Conservation (phyloP, 805 yeast genomes). For the Metschnikowia santaceciliae region DNA sequence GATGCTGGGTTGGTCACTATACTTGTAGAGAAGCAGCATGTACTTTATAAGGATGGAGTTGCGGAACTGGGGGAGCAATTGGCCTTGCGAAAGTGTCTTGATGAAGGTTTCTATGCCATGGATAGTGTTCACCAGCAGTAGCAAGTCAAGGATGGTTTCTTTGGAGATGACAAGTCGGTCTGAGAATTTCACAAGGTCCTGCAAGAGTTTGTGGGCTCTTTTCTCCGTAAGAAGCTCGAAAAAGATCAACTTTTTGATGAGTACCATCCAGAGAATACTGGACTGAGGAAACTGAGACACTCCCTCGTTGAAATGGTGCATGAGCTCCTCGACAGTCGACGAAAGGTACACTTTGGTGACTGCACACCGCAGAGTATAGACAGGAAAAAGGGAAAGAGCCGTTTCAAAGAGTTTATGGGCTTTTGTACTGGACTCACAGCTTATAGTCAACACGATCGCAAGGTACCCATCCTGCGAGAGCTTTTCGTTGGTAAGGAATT, state of each 20-base stretch:
- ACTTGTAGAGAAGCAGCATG: constrained; percentile 18
- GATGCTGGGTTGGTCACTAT: constrained; percentile 12
- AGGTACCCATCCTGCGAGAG: constrained; percentile 31
- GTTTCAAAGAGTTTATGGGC: constrained; percentile 25
- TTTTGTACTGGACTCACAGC: constrained; percentile 21
- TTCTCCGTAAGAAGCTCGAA: constrained; percentile 30
- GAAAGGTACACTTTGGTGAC: constrained; percentile 26
- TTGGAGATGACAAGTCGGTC: constrained; percentile 27
- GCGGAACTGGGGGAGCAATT: constrained; percentile 14
- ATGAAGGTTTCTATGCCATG: constrained; percentile 22
- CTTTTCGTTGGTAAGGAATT: constrained; percentile 16
- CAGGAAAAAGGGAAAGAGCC: constrained; percentile 24
- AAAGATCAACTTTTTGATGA: constrained; percentile 28
- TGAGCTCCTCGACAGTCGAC: constrained; percentile 32
- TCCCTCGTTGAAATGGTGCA: constrained; percentile 32
- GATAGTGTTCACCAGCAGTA: constrained; percentile 29
- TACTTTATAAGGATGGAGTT: constrained; percentile 27
- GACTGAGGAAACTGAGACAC: constrained; percentile 22
- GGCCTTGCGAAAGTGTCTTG: constrained; percentile 8
- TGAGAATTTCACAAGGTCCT: constrained; percentile 22
- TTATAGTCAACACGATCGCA: constrained; percentile 34
- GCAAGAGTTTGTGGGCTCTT: constrained; percentile 26
- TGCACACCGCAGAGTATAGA: constrained; percentile 23
- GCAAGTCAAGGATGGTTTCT: constrained; percentile 26
- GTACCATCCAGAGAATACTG: constrained; percentile 33